These are phyloP conservation scores for Candida gorgasii DNA, from an alignment of 805 yeast species.

Conservation along the genomic window DNA sequence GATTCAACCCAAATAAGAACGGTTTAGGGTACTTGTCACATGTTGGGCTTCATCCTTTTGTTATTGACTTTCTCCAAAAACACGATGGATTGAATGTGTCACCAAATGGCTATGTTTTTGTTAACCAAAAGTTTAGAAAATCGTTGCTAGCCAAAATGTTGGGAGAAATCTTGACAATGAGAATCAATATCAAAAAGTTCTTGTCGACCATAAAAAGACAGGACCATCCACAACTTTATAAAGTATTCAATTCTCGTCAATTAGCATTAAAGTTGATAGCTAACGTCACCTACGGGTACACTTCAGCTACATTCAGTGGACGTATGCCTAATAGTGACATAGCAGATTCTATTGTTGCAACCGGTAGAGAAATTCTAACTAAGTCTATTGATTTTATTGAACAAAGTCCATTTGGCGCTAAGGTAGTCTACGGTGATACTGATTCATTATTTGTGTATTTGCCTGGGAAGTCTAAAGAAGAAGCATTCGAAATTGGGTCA, in stretches of 20 bases:
- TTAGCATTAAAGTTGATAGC: conserved; percentile 87
- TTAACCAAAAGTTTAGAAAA: conserved; percentile 61
- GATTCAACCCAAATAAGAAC: conserved; percentile 49
- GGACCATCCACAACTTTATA: conserved; percentile 48
- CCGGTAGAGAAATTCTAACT: conserved; percentile 83
- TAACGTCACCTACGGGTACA: conserved; percentile 93
- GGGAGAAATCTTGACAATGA: conserved; percentile 74
- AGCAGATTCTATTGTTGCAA: conserved; percentile 91
- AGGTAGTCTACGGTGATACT: conserved; percentile 96
- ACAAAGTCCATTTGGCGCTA: conserved; percentile 69
- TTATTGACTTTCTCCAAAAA: conserved; percentile 52
- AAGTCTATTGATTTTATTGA: conserved; percentile 73
- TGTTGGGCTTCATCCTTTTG: conserved; percentile 49
- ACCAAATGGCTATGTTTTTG: conserved; percentile 87
- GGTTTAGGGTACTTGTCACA: conserved; percentile 55
- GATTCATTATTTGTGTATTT: conserved; percentile 89
- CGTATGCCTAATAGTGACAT: conserved; percentile 96
- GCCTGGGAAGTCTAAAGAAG: conserved; percentile 75
- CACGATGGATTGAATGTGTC: conserved; percentile 59
- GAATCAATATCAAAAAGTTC: conserved; percentile 76
- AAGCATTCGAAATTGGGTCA: conserved; percentile 76
- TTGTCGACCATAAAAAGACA: conserved; percentile 48
- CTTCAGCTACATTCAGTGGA: conserved; percentile 94
- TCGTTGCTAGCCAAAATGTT: conserved; percentile 83
- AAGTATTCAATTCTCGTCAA: conserved; percentile 73